Conservation (phyloP, 768 basidiomycete genomes). For the Suillus tomentosus region DNA sequence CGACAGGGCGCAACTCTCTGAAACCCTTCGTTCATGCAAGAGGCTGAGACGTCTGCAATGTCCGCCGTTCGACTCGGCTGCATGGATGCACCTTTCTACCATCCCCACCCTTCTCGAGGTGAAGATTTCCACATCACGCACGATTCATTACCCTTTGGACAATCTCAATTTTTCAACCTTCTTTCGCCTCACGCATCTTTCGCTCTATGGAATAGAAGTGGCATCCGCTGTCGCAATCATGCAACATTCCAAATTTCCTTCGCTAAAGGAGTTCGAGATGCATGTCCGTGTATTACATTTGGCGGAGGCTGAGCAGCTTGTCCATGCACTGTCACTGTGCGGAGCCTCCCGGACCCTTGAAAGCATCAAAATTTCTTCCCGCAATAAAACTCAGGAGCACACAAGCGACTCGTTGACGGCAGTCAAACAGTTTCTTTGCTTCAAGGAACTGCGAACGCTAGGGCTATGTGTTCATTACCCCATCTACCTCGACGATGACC, state of each 20-base stretch:
- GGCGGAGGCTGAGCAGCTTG: background rate
- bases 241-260: background rate
- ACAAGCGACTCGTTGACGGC: background rate
- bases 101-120: background rate
- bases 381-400: background rate
- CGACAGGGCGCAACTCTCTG: background rate
- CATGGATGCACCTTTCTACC: conserved; percentile 6
- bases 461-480: background rate
- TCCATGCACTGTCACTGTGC: conserved; percentile 1
- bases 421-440: background rate
- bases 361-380: background rate
- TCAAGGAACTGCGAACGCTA: background rate
- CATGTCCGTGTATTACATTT: background rate
- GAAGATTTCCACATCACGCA: background rate
- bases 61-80: background rate
- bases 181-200: background rate
- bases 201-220: background rate
- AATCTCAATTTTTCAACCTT: background rate
- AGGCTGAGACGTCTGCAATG: background rate
- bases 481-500: conserved; percentile 1
- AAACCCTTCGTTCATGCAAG: background rate
- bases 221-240: background rate
- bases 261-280: background rate
- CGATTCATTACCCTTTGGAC: too few species aligned
- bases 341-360: conserved; percentile 1